A percentile compares a stretch with the other conserved stretches of the same genome.
These are phyloP conservation scores for Capsella bursapastoris DNA, from an alignment of 345 rosid species.

Conservation along the genomic window DNA sequence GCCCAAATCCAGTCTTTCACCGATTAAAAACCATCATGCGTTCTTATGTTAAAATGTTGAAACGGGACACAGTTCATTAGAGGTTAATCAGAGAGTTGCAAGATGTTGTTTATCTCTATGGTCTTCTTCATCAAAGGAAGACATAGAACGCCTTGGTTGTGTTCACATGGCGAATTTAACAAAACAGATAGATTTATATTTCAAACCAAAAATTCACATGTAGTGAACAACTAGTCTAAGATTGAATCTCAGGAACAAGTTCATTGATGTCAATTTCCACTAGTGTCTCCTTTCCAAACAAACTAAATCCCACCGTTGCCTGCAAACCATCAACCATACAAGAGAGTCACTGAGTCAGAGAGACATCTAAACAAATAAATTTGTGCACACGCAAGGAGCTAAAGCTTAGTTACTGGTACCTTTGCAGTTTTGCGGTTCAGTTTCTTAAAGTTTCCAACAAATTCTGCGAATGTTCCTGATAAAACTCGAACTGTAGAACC, in stretches of 20 bases:
- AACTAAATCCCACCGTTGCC: constrained; percentile 83
- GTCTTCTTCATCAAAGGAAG: background rate
- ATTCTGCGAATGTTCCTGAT: constrained; percentile 82
- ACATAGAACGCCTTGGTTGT: background rate
- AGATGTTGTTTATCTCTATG: background rate
- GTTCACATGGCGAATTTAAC: background rate
- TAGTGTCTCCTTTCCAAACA: constrained; percentile 86
- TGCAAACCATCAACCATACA: constrained; percentile 46
- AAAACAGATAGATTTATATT: background rate
- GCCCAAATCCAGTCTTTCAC: background rate
- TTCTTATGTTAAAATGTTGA: background rate
- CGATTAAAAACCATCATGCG: background rate
- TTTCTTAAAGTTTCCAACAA: constrained; percentile 73
- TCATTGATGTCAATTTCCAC: constrained; percentile 77
- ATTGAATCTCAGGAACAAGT: constrained; percentile 61
- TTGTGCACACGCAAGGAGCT: constrained; percentile 15
- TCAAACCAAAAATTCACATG: constrained; percentile 13
- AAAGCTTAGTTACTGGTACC: constrained; percentile 45
- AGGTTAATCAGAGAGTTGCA: background rate
- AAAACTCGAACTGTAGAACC: constrained; percentile 78
- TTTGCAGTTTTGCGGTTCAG: constrained; percentile 70
- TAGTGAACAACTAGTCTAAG: constrained; percentile 35
- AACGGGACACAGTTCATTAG: constrained; percentile 16
- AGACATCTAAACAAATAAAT: constrained; percentile 25
- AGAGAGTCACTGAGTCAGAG: background rate